These are phyloP conservation scores for Claviceps purpurea DNA, from an alignment of 2,329 filamentous ascomycete genomes.

Conservation along the genomic window DNA sequence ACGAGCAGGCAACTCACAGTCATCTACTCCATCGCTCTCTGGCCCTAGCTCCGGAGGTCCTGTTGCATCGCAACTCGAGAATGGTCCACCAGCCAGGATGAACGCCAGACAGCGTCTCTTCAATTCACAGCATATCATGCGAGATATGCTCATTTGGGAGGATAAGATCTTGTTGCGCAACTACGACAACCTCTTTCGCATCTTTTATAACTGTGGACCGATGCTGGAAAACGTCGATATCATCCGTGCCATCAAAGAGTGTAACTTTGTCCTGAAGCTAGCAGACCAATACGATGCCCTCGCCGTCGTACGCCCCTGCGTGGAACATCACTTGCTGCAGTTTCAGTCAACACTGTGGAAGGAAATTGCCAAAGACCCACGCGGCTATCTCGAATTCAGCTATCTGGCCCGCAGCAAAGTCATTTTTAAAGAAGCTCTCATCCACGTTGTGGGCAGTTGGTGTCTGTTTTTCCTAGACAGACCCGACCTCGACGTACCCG, in stretches of 20 bases:
- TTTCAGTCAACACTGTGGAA: slow-evolving; percentile 50
- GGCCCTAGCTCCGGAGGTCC: slow-evolving; percentile 19
- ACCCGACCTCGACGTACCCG: slow-evolving; percentile 59
- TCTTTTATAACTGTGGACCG: slow-evolving; percentile 51
- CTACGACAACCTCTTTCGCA: slow-evolving; percentile 63
- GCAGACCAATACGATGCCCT: too few relatives aligned
- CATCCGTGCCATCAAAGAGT: slow-evolving; percentile 82
- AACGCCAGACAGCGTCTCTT: slow-evolving; percentile 28
- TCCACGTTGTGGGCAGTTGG: slow-evolving; percentile 93
- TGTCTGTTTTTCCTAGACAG: slow-evolving; percentile 61
- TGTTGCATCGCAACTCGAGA: slow-evolving; percentile 14
- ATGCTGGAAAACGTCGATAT: slow-evolving; percentile 75
- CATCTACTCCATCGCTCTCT: slow-evolving; percentile 2
- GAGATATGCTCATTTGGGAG: too few relatives aligned
- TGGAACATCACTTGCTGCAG: too few relatives aligned
- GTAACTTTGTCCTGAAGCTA: slow-evolving; percentile 60
- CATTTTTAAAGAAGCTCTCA: slow-evolving; percentile 75
- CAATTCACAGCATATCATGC: too few relatives aligned
- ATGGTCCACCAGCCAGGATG: slow-evolving; percentile 26
- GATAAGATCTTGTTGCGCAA: slow-evolving; percentile 72
- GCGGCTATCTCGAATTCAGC: slow-evolving; percentile 79
- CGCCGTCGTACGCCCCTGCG: too few relatives aligned
- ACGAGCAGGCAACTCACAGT: too few relatives aligned
- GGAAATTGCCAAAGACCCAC: slow-evolving; percentile 91
- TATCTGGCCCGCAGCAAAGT: slow-evolving; percentile 74